Base-by-base conservation (phyloP, 2,329 filamentous ascomycete genomes). In the Pseudocercospora fijiensis region DNA sequence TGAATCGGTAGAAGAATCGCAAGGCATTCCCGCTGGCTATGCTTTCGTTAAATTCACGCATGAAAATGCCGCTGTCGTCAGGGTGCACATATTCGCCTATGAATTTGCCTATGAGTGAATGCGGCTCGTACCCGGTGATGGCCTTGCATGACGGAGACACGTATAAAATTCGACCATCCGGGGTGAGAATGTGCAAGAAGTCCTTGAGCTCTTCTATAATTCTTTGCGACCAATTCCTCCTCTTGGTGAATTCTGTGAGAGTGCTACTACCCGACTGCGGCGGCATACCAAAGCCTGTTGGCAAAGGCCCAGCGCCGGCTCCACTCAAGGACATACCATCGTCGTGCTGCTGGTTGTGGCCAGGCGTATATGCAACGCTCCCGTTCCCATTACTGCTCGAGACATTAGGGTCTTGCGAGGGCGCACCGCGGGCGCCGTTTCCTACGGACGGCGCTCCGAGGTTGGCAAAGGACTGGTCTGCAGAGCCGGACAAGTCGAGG, bases 131-230 rank as follows among this genome's bases (percentile, higher is more conserved):
- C 55, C 93, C 93, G 1, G 91, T 94, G 43, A 97, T 82, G 3
- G 79, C 74, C 67, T 87, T 86, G 70, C 90, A 86, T 63, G 90
- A 95, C 0, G 91, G 90, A 37, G 92, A 96, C n/a, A 90, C 87
- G 74, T 95, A 96, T 64, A 90, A 85, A 71, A 98, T 89, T 68
- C 90, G 87, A 41, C 92, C 92, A 71, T 95, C 88, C 24, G 91
- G 86, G 53, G 92, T 92, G 58, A 98, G 85, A 64, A 98, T 92
- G 74, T 96, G 88, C 61, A 96, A 79, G 70, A 97, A 86, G 77
- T 97, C 94, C 74, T 89, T 90, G 70, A 98, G 82, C 81, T 96
- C 93, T 76, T 96, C 91, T 24, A 97, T 86, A 11, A 96, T 89
- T 69, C 91, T 89, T 75, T 93, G 90, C 16, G 91, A 90, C 94